Conservation (phyloP, 2,329 filamentous ascomycete species). For the Rosellinia necatrix region DNA sequence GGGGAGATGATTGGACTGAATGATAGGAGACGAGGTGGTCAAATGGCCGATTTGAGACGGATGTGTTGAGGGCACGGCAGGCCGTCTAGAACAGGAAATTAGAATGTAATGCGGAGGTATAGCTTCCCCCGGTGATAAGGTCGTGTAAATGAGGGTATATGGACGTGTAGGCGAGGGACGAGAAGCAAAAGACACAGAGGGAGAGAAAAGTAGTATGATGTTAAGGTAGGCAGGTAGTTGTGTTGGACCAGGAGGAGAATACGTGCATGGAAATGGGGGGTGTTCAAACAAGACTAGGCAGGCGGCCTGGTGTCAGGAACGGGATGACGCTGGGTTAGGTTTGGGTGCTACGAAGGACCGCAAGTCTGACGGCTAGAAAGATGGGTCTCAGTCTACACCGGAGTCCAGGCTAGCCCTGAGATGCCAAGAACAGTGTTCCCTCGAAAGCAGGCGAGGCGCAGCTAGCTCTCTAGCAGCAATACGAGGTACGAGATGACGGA, state of each 20-base stretch:
- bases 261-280: constrained; percentile 1
- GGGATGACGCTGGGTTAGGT: constrained; percentile 19
- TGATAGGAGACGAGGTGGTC: constrained; percentile 70
- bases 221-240: neutral
- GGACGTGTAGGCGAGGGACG: neutral
- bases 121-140: neutral
- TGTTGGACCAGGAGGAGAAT: neutral
- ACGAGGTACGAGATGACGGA: constrained; percentile 13
- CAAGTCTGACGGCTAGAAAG: constrained; percentile 18
- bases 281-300: constrained; percentile 6
- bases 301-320: constrained; percentile 17
- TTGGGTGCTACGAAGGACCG: constrained; percentile 19
- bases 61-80: constrained; percentile 59
- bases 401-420: neutral
- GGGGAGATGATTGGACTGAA: constrained; percentile 60
- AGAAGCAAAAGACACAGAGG: neutral
- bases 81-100: constrained; percentile 42
- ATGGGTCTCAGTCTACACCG: constrained; percentile 22
- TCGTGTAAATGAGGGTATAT: constrained; percentile 6
- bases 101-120: constrained; percentile 7
- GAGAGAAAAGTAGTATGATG: neutral
- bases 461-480: neutral
- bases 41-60: constrained; percentile 70
- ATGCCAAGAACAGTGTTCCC: neutral
- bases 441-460: neutral